Conservation (phyloP, 768 basidiomycete genomes). For the Auriscalpium orientale region DNA sequence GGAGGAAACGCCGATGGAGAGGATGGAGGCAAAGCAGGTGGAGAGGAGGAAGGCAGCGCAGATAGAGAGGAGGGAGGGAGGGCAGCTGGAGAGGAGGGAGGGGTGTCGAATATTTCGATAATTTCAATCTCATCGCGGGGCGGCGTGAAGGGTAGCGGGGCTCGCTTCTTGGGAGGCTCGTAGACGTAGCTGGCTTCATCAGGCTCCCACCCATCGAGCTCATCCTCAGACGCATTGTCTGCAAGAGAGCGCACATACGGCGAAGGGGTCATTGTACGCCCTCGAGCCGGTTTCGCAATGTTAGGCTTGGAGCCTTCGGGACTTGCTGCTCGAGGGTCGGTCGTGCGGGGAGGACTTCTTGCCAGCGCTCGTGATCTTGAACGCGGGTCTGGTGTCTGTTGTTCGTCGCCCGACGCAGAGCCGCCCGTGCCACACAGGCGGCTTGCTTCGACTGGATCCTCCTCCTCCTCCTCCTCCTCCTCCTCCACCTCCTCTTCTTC, state of each 20-base stretch:
- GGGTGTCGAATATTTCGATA: slow-evolving; percentile 28
- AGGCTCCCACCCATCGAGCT: slow-evolving; percentile 34
- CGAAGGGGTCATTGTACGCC: not conserved
- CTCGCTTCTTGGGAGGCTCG: slow-evolving; percentile 13
- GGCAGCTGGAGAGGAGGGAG: slow-evolving; percentile 9
- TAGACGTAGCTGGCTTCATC: slow-evolving; percentile 37
- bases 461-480: slow-evolving; percentile 12
- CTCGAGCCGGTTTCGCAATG: not conserved
- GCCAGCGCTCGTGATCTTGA: too few relatives aligned
- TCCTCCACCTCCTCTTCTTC: slow-evolving; percentile 19
- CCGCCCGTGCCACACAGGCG: not conserved
- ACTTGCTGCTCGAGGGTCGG: too few relatives aligned
- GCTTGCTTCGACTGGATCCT: not conserved
- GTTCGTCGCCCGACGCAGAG: not conserved
- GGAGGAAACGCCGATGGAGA: slow-evolving; percentile 2
- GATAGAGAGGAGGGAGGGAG: not conserved
- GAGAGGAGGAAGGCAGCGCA: not conserved
- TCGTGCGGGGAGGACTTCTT: too few relatives aligned
- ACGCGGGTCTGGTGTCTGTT: not conserved
- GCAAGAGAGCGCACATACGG: not conserved
- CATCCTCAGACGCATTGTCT: slow-evolving; percentile 31
- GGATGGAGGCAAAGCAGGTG: not conserved
- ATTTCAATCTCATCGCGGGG: slow-evolving; percentile 10
- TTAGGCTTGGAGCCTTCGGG: not conserved
- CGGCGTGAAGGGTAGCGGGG: not conserved